A percentile compares a stretch with the other conserved stretches of the same genome.
phyloP scores from a whole-genome alignment of 768 basidiomycete genomes.

The Auriscalpium microsporum region DNA sequence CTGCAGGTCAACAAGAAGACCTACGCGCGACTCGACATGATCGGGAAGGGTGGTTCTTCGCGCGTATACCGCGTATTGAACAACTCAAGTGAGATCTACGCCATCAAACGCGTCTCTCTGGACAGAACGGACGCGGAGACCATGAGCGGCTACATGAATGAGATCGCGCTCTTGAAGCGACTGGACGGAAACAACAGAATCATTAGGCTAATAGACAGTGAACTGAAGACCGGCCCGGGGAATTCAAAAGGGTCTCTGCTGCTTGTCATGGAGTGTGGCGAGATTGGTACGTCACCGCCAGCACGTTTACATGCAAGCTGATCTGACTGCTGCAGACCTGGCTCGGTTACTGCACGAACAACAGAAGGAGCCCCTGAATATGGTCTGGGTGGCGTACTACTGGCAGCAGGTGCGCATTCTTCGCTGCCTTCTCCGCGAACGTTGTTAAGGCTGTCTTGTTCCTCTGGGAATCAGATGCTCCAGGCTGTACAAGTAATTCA shows the following conservation, averaged over 20 bases:
- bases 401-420: conserved; percentile 79
- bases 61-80: conserved; percentile 89
- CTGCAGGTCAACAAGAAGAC: conserved; percentile 68
- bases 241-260: conserved; percentile 69
- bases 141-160: conserved; percentile 90
- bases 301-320: background rate
- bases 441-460: too few species aligned
- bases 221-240: conserved; percentile 64
- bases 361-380: conserved; percentile 75
- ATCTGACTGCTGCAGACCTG: conserved; percentile 41
- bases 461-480: conserved; percentile 60
- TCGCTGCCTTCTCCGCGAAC: too few species aligned
- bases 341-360: conserved; percentile 78
- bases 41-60: conserved; percentile 94
- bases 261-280: conserved; percentile 95
- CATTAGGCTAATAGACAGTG: conserved; percentile 85
- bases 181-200: conserved; percentile 90
- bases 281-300: conserved; percentile 40
- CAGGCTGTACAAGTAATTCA: conserved; percentile 98
- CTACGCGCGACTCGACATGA: conserved; percentile 79
- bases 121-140: conserved; percentile 87
- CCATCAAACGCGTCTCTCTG: conserved; percentile 86
- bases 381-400: conserved; percentile 91
- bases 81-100: conserved; percentile 67
- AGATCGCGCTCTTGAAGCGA: conserved; percentile 88